phyloP scores from a whole-genome alignment of 805 yeast species.

The Saturnispora mendoncae region DNA sequence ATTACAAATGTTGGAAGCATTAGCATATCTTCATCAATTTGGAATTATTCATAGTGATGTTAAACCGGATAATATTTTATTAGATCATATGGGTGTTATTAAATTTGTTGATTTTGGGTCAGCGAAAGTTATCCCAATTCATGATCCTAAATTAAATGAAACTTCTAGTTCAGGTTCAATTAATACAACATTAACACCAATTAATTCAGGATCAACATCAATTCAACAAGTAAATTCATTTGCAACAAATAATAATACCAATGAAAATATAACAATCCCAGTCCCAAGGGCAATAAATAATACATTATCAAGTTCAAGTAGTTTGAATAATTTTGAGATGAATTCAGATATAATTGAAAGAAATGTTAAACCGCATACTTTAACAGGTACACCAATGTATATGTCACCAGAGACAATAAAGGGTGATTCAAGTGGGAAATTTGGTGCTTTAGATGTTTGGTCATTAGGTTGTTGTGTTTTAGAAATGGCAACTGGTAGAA shows the following conservation, averaged over 20 bases:
- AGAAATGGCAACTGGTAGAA: constrained; percentile 93
- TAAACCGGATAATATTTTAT: constrained; percentile 85
- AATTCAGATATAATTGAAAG: constrained; percentile 6
- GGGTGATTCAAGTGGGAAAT: constrained; percentile 52
- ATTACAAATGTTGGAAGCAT: constrained; percentile 86
- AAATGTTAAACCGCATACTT: constrained; percentile 23
- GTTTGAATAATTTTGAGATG: constrained; percentile 3
- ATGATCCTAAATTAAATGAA: constrained; percentile 9
- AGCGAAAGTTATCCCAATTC: constrained; percentile 74
- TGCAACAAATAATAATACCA: not conserved
- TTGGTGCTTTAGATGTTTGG: constrained; percentile 84
- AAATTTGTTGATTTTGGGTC: constrained; percentile 98
- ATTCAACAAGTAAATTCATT: not conserved
- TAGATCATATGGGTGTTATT: constrained; percentile 87
- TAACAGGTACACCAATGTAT: constrained; percentile 97
- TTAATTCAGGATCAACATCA: not conserved
- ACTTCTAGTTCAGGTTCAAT: constrained; percentile 11
- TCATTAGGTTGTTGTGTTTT: constrained; percentile 92
- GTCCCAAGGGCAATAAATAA: constrained; percentile 1
- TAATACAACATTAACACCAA: constrained; percentile 5
- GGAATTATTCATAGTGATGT: constrained; percentile 97
- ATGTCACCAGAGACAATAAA: constrained; percentile 97
- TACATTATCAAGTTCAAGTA: constrained; percentile 3
- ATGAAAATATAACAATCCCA: not conserved
- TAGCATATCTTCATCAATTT: constrained; percentile 87